Percentiles rank a stretch among this genome's conserved stretches.
Evolutionary conservation across 2,329 filamentous ascomycete species (phyloP).

Genomic region (Gremmenia infestans): DNA sequence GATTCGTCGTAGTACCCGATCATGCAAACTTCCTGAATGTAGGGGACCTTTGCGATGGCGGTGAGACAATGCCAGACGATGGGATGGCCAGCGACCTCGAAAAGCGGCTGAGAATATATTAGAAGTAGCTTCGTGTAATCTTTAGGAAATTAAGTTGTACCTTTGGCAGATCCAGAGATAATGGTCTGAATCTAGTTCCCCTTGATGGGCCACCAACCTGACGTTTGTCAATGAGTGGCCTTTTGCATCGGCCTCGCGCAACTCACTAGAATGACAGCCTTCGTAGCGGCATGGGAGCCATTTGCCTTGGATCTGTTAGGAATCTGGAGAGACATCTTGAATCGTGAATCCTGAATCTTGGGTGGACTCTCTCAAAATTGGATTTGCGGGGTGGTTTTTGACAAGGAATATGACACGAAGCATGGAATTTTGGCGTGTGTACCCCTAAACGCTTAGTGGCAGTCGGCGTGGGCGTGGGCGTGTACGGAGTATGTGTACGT

Average conservation of each 20-base stretch:
- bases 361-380: neutral
- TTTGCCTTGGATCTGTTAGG: slow-evolving; percentile 45
- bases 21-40: slow-evolving; percentile 93
- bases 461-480: no score
- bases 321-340: slow-evolving; percentile 39
- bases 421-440: no score
- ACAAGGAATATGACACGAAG: slow-evolving; percentile 2
- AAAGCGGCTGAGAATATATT: slow-evolving; percentile 65
- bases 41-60: slow-evolving; percentile 83
- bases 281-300: slow-evolving; percentile 59
- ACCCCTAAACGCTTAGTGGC: no score
- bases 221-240: slow-evolving; percentile 14
- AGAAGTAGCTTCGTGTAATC: slow-evolving; percentile 15
- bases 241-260: slow-evolving; percentile 10
- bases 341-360: no score
- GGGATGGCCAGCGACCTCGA: slow-evolving; percentile 95
- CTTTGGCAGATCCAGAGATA: slow-evolving; percentile 95
- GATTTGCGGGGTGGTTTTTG: neutral
- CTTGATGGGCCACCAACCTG: slow-evolving; percentile 93
- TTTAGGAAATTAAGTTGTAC: slow-evolving; percentile 42
- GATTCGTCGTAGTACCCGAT: slow-evolving; percentile 98
- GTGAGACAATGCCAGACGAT: slow-evolving; percentile 98
- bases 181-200: slow-evolving; percentile 90
- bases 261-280: slow-evolving; percentile 88
- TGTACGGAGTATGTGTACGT: no score